Base-by-base conservation (phyloP, 208 protist species). In the Trypanosoma conorhini region DNA sequence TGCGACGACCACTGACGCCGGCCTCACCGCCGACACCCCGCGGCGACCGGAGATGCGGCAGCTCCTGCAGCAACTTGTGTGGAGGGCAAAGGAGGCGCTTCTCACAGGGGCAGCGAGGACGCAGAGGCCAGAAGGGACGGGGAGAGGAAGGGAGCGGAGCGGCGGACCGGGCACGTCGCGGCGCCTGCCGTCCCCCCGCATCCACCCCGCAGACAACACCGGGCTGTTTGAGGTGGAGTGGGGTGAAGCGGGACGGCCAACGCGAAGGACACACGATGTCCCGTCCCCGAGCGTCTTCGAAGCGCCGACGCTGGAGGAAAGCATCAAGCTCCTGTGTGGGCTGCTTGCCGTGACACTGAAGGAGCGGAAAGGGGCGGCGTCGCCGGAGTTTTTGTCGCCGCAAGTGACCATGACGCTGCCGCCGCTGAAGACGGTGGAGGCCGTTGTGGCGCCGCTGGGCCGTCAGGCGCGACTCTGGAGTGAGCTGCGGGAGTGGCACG, bases 161-260 rank as follows among this genome's bases (percentile, higher is more conserved):
- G 19, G n/a, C 1, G 50, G 5, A 26, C n/a, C 50, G 50, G 50
- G 50, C 9, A 54, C 50, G 22, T 54, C 50, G 28, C 30, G 24
- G 38, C 42, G 0, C 17, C 3, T 38, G 22, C 21, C 19, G 31
- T 24, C 24, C 5, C 55, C 55, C n/a, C 70, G 26, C 9, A 46
- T 75, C 33, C 33, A 46, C 12, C 19, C 42, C 30, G 57, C 38
- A 17, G 48, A 66, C 17, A 21, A 22, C 8, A 58, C 35, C 1
- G 58, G 64, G 19, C 46, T 70, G 19, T 76, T 76, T 54, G n/a
- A 59, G 30, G 40, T 70, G 33, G 58, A 75, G n/a, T 76, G 62
- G 63, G 12, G 30, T 52, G 38, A 35, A 2, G n/a, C 5, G 44
- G 17, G 0, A 40, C 46, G 44, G 62, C 26, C 26, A 7, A 17